These are phyloP conservation scores for Tolypocladium pustulatum DNA, from an alignment of 2,329 filamentous ascomycete species.

Conservation along the genomic window DNA sequence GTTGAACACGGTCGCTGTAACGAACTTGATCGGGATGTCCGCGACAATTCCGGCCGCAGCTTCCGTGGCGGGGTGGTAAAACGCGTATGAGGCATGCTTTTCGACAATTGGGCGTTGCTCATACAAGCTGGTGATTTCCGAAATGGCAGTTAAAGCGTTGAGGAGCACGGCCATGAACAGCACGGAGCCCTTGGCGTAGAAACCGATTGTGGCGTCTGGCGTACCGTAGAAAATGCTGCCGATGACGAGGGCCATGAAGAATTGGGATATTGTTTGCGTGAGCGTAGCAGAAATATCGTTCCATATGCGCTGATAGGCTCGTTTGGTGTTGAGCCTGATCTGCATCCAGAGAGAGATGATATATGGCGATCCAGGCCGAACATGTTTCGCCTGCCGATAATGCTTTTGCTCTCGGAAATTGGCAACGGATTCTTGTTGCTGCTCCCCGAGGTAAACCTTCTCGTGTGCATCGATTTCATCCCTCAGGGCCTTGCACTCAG, in stretches of 20 bases:
- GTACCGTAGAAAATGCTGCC: slow-evolving; percentile 49
- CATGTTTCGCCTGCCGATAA: slow-evolving; percentile 39
- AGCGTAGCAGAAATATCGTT: slow-evolving; percentile 38
- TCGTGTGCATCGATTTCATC: slow-evolving; percentile 41
- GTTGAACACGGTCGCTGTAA: slow-evolving; percentile 39
- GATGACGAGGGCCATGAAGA: slow-evolving; percentile 49
- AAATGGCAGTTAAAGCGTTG: slow-evolving; percentile 46
- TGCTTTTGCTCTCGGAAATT: slow-evolving; percentile 37
- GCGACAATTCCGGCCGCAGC: slow-evolving; percentile 42
- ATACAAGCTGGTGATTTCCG: slow-evolving; percentile 39
- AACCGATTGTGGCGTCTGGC: slow-evolving; percentile 36
- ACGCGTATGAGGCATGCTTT: slow-evolving; percentile 37
- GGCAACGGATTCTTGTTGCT: slow-evolving; percentile 25
- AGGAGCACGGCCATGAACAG: slow-evolving; percentile 51
- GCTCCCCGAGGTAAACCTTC: slow-evolving; percentile 29
- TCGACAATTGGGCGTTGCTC: slow-evolving; percentile 36
- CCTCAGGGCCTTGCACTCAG: slow-evolving; percentile 30
- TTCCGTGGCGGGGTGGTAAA: slow-evolving; percentile 42
- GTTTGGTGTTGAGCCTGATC: slow-evolving; percentile 36
- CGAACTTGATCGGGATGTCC: slow-evolving; percentile 49
- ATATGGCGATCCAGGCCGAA: slow-evolving; percentile 44
- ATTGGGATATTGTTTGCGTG: slow-evolving; percentile 33
- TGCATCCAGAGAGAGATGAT: slow-evolving; percentile 46
- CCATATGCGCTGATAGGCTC: slow-evolving; percentile 42
- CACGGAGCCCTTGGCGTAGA: slow-evolving; percentile 43